These are phyloP conservation scores for Chenopodium suecicum DNA, from an alignment of 148 eudicot species.

Conservation along the genomic window DNA sequence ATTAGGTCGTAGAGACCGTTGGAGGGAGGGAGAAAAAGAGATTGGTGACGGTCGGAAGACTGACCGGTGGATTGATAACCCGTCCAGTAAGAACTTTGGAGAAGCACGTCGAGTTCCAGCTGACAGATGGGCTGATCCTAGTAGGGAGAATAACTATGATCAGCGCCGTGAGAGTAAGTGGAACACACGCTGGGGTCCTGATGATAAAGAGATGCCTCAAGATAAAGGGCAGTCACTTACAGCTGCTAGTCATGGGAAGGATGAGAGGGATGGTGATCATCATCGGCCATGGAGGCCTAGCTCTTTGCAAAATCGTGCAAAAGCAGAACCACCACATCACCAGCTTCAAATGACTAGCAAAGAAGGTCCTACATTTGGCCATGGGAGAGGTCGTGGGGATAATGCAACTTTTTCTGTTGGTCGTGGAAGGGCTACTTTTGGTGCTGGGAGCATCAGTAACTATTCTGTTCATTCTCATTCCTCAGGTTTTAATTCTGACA, in stretches of 20 bases:
- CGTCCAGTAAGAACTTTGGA: constrained; percentile 51
- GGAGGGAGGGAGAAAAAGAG: constrained; percentile 88
- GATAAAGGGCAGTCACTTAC: constrained; percentile 52
- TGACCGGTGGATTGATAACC: constrained; percentile 56
- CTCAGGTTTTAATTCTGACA: constrained; percentile 38
- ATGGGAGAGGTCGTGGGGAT: constrained; percentile 88
- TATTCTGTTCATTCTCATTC: constrained; percentile 31
- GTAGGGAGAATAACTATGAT: constrained; percentile 55
- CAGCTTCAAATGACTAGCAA: constrained; percentile 50
- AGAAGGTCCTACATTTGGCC: constrained; percentile 49
- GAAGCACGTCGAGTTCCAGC: constrained; percentile 68
- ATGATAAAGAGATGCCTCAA: constrained; percentile 55
- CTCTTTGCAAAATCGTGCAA: constrained; percentile 64
- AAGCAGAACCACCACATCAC: constrained; percentile 52
- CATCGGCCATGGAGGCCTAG: constrained; percentile 83
- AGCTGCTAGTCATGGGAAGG: constrained; percentile 53
- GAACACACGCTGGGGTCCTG: constrained; percentile 92
- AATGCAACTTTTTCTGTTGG: constrained; percentile 52
- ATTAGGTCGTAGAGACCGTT: constrained; percentile 65
- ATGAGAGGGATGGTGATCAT: constrained; percentile 73
- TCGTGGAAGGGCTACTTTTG: constrained; percentile 53
- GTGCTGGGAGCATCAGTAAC: constrained; percentile 33
- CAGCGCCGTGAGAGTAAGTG: constrained; percentile 87
- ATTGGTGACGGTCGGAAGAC: constrained; percentile 49
- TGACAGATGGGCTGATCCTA: constrained; percentile 67